phyloP scores from a whole-genome alignment of 2,329 filamentous ascomycete genomes.

The Ceratocystis ficicola region DNA sequence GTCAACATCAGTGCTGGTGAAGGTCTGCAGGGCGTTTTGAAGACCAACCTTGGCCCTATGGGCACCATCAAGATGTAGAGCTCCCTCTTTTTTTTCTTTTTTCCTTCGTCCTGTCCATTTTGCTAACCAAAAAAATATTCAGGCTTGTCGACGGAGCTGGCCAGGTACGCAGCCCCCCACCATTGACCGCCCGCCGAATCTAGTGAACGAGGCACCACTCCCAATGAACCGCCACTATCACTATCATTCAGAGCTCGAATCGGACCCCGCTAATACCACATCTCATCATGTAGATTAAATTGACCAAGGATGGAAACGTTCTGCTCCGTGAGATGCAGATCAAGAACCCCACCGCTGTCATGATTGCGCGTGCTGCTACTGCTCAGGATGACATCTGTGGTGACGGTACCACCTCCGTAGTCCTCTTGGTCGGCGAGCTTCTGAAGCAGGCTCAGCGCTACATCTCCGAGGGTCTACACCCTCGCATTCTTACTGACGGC shows the following conservation, averaged over 20 bases:
- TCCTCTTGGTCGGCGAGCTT: slow-evolving; percentile 88
- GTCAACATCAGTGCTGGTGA: slow-evolving; percentile 97
- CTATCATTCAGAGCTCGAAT: slow-evolving; percentile 23
- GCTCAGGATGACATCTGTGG: slow-evolving; percentile 98
- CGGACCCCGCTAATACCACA: slow-evolving; percentile 22
- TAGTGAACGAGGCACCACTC: not conserved
- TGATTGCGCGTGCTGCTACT: slow-evolving; percentile 72
- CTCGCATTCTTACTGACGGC: slow-evolving; percentile 89
- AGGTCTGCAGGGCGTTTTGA: slow-evolving; percentile 84
- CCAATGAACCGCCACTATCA: not conserved
- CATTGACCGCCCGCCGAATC: slow-evolving; percentile 5
- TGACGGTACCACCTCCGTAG: slow-evolving; percentile 93
- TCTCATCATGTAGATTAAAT: slow-evolving; percentile 61
- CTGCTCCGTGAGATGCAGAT: slow-evolving; percentile 74
- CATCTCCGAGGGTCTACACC: slow-evolving; percentile 93
- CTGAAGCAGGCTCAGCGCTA: slow-evolving; percentile 95
- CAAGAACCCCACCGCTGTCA: slow-evolving; percentile 92
- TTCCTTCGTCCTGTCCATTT: not conserved
- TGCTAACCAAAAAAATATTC: slow-evolving; percentile 26
- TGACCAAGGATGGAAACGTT: slow-evolving; percentile 97
- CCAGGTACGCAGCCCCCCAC: slow-evolving; percentile 38
- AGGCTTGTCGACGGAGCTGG: slow-evolving; percentile 60
- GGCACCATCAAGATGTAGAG: slow-evolving; percentile 89
- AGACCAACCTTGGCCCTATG: slow-evolving; percentile 86
- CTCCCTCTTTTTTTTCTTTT: not conserved